Percentiles rank a stretch among this genome's conserved stretches.
Conservation (phyloP, 371 early-diverging fungal species). For the Mortierella sp. region DNA sequence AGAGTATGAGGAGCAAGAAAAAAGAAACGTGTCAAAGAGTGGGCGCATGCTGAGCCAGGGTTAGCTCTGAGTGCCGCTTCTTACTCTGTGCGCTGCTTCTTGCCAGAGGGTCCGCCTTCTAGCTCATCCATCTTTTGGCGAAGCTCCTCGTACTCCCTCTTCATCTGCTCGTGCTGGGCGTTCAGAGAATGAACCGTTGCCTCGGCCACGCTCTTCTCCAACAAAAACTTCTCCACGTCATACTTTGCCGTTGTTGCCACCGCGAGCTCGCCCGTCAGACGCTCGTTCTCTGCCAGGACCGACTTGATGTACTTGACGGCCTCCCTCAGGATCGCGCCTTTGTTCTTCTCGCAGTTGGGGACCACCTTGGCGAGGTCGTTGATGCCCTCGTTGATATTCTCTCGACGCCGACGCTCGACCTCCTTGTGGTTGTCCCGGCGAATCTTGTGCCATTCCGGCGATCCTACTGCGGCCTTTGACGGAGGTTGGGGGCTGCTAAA, state of each 20-base stretch:
- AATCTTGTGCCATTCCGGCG: conserved; percentile 82
- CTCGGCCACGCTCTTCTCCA: conserved; percentile 23
- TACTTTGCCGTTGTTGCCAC: conserved; percentile 2
- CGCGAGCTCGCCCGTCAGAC: conserved; percentile 16
- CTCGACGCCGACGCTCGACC: conserved; percentile 92
- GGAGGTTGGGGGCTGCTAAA: neutral
- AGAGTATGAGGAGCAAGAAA: neutral
- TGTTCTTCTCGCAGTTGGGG: conserved; percentile 90
- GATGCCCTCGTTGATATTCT: conserved; percentile 92
- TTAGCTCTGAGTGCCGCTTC: neutral
- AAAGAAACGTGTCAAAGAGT: neutral
- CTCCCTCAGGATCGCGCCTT: conserved; percentile 84
- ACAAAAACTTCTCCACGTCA: conserved; percentile 7
- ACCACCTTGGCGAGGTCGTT: conserved; percentile 83
- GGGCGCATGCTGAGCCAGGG: neutral
- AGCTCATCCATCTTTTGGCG: conserved; percentile 16
- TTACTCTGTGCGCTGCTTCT: conserved; percentile 52
- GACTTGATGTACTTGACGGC: conserved; percentile 86
- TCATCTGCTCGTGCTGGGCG: conserved; percentile 58
- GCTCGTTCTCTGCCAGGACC: conserved; percentile 57
- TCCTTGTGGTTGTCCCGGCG: conserved; percentile 92
- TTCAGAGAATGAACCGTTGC: conserved; percentile 4
- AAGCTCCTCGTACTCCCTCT: conserved; percentile 53
- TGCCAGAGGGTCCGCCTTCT: conserved; percentile 30
- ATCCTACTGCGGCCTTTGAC: conserved; percentile 71